These are phyloP conservation scores for Staphylotrichum tortipilum DNA, from an alignment of 495 filamentous ascomycete species.

Conservation along the genomic window DNA sequence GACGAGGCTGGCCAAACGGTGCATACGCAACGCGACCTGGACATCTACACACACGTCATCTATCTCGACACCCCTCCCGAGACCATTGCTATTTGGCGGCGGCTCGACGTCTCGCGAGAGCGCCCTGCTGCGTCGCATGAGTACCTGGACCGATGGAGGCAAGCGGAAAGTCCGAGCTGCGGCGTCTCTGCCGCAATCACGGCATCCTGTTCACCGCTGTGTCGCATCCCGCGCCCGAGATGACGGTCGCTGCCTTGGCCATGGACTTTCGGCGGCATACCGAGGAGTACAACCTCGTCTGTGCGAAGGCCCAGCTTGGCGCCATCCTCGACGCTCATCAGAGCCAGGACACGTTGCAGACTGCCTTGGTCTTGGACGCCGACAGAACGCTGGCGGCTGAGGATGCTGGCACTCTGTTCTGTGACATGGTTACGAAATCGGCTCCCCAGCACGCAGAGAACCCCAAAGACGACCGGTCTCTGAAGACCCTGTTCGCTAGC, in stretches of 20 bases:
- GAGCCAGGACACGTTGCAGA: slow-evolving; percentile 24
- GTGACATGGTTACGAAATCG: slow-evolving; percentile 25
- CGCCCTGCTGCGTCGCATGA: slow-evolving; percentile 28
- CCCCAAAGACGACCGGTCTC: slow-evolving; percentile 12
- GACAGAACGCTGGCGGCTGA: slow-evolving; percentile 48
- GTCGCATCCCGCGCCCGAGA: neutral
- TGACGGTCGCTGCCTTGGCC: slow-evolving; percentile 22
- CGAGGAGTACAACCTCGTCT: slow-evolving; percentile 33
- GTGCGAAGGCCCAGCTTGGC: slow-evolving; percentile 34
- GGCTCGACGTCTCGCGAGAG: slow-evolving; percentile 30
- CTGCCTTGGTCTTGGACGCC: slow-evolving; percentile 48
- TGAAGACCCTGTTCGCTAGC: slow-evolving; percentile 44
- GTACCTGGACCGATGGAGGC: slow-evolving; percentile 47
- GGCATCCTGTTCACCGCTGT: slow-evolving; percentile 41
- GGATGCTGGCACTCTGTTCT: slow-evolving; percentile 51
- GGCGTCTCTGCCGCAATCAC: slow-evolving; percentile 38
- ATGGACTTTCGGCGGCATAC: slow-evolving; percentile 35
- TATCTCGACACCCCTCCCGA: slow-evolving; percentile 45
- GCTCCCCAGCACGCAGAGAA: neutral
- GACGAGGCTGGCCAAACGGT: slow-evolving; percentile 26
- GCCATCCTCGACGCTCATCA: slow-evolving; percentile 17
- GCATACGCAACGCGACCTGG: slow-evolving; percentile 40
- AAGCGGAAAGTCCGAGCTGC: slow-evolving; percentile 42
- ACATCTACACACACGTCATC: slow-evolving; percentile 51
- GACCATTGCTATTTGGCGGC: slow-evolving; percentile 28